Evolutionary conservation across 495 filamentous ascomycete genomes (phyloP), one percentile per base, ranked within the genome.

Genomic region (Xylaria acuta): DNA sequence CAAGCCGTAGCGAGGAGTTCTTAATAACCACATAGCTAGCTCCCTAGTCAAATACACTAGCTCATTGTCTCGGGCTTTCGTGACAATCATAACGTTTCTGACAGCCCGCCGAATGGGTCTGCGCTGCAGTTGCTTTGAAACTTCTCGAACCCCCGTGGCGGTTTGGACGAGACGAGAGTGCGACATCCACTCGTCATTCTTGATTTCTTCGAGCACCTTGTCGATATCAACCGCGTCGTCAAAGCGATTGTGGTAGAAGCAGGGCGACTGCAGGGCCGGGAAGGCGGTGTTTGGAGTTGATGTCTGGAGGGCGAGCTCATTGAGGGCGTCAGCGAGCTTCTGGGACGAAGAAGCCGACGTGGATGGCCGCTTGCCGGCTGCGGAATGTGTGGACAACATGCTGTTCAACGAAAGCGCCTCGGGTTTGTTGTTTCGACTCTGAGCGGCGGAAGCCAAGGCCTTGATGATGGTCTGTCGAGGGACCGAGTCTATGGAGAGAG

Each of bases 161-260:
- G 97, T 99, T 81, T 97, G 95, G 64, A 98, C 90, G 38, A 99
- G 86, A 34, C 94, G 90, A 3, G 93, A 97, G 81, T 98, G 97
- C 22, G 93, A 97, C 78, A 97, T 89, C 83, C 88, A 94, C 72
- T 97, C 94, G 79, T 97, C 94, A 64, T 92, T 93, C 77, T 88
- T 86, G 59, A 98, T 97, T 83, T 99, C 96, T 80, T 98, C 96
- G 1, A 99, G 86, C 3, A 99, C 94, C 79, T 92, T 97, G 68
- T 97, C 93, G 54, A 98, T 92, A 80, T 99, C 94, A 73, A 99
- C 93, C 9, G 94, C 94, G 79, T 97, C 93, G 70, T 97, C 96
- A 78, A 99, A 98, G 51, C 94, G 88, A 81, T 95, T 92, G 81
- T 99, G 96, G 86, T 97, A 98, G 82, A 95, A 98, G 82, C 97